phyloP scores from a whole-genome alignment of 1,284 basidiomycete species.

The Trametes hirsuta region DNA sequence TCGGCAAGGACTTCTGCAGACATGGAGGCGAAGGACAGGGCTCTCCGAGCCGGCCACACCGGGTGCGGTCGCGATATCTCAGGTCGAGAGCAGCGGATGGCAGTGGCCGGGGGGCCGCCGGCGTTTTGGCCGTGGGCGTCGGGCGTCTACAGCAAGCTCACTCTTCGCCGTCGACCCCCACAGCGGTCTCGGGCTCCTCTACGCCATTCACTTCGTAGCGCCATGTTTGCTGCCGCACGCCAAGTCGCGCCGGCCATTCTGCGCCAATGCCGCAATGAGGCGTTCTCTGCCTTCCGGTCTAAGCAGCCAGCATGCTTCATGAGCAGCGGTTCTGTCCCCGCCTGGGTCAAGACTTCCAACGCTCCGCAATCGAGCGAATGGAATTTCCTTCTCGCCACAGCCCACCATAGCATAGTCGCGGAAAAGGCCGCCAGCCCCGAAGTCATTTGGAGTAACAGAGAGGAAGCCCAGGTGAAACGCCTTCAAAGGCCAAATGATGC shows the following conservation, averaged over 20 bases:
- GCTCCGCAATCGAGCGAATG: background rate
- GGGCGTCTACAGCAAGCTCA: background rate
- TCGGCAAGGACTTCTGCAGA: conserved; percentile 68
- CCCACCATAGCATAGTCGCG: background rate
- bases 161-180: background rate
- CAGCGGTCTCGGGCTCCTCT: background rate
- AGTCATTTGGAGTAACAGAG: conserved; percentile 22
- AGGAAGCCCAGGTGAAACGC: conserved; percentile 12
- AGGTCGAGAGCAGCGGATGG: background rate
- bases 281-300: background rate
- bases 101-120: conserved; percentile 14
- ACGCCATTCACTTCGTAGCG: background rate
- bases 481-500: conserved; percentile 25
- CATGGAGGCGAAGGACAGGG: conserved; percentile 42
- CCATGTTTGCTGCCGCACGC: conserved; percentile 14
- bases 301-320: background rate
- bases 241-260: background rate
- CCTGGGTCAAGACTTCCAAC: background rate
- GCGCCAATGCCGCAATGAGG: conserved; percentile 7
- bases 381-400: background rate
- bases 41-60: background rate
- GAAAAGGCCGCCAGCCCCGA: conserved; percentile 15
- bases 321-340: conserved; percentile 1
- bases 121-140: background rate
- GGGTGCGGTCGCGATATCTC: conserved; percentile 7